These are phyloP conservation scores for Colletotrichum nymphaeae DNA, from an alignment of 2,329 filamentous ascomycete genomes.

Conservation along the genomic window DNA sequence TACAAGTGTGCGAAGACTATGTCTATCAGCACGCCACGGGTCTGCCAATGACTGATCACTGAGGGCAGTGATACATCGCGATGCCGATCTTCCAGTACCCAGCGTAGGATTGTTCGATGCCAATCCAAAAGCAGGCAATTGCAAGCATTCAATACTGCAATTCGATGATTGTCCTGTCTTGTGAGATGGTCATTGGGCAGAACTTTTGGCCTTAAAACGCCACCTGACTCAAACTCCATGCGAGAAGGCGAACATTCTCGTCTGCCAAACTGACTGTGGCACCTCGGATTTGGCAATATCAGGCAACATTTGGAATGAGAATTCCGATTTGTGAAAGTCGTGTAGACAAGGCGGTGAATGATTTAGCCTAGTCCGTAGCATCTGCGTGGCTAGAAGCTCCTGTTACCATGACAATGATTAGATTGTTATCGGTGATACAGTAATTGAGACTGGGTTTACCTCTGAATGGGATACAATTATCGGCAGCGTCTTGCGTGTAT, in stretches of 20 bases:
- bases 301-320: not conserved
- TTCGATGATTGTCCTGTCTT: not conserved
- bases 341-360: not conserved
- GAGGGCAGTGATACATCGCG: not conserved
- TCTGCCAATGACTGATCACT: not conserved
- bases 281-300: not conserved
- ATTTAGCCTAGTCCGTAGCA: not conserved
- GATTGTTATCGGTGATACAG: not conserved
- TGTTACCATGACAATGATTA: not conserved
- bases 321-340: not conserved
- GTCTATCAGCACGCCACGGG: not conserved
- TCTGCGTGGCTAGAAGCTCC: too few relatives aligned
- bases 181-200: not conserved
- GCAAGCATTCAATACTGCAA: too few relatives aligned
- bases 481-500: not conserved
- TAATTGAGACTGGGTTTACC: not conserved
- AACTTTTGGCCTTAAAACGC: not conserved
- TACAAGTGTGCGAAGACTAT: not conserved
- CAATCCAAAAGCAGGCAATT: not conserved
- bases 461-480: not conserved
- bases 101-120: not conserved
- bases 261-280: not conserved
- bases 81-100: not conserved
- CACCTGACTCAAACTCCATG: not conserved
- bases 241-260: not conserved